Evolutionary conservation across 495 filamentous ascomycete species (phyloP).

Genomic region (Podospora comata): DNA sequence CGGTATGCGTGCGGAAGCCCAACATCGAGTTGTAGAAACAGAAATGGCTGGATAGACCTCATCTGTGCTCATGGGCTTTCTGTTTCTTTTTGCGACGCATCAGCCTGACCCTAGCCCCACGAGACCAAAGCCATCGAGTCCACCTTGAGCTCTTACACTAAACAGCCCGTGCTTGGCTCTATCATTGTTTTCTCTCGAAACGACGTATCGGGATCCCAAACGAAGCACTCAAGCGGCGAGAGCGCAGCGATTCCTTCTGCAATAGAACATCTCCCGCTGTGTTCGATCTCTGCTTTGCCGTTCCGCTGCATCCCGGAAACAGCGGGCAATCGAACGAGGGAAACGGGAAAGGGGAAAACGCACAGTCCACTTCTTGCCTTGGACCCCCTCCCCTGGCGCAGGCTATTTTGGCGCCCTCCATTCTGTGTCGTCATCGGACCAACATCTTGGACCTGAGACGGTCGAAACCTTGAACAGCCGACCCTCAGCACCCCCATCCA

Average conservation of each 20-base stretch:
- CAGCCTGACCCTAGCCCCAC: not conserved
- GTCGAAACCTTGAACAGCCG: constrained; percentile 11
- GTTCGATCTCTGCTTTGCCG: not conserved
- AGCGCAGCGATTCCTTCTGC: not conserved
- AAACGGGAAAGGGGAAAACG: not conserved
- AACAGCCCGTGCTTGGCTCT: too few species aligned
- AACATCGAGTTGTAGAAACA: not conserved
- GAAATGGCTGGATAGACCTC: not conserved
- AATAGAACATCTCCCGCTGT: not conserved
- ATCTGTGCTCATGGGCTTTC: not conserved
- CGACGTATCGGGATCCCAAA: not conserved
- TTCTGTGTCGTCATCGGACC: constrained; percentile 31
- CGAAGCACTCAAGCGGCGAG: constrained; percentile 7
- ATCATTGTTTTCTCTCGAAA: not conserved
- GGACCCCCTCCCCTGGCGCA: constrained; percentile 3
- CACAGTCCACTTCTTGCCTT: not conserved
- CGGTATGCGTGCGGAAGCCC: not conserved
- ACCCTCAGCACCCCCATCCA: not conserved
- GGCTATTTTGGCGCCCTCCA: constrained; percentile 7
- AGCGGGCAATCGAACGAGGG: not conserved
- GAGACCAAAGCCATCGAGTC: too few species aligned
- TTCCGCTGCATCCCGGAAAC: not conserved
- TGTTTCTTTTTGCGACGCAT: not conserved
- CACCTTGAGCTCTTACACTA: too few species aligned
- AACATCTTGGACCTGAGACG: constrained; percentile 26